Evolutionary conservation across 2,329 filamentous ascomycete species (phyloP).

Genomic region (Fusarium sororula): DNA sequence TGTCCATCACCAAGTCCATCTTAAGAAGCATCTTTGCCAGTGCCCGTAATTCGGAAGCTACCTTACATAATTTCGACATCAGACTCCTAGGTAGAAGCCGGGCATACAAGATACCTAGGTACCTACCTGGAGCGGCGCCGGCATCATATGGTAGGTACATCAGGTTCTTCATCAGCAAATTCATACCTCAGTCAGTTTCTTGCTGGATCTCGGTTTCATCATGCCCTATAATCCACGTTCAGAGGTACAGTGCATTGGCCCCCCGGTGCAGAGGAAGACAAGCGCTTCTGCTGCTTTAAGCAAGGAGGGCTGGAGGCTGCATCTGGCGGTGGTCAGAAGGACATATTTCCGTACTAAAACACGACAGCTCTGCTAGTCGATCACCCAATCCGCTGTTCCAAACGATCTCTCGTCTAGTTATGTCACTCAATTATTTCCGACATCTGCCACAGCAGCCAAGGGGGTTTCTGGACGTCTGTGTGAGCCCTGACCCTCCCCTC

Average conservation of each 20-base stretch:
- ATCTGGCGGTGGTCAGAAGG: conserved; percentile 31
- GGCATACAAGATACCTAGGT: not conserved
- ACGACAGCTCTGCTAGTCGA: not conserved
- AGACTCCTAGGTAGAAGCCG: not conserved
- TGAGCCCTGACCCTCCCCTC: conserved; percentile 19
- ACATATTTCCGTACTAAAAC: conserved; percentile 8
- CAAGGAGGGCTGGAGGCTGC: conserved; percentile 10
- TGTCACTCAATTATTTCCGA: conserved; percentile 21
- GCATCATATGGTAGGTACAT: not conserved
- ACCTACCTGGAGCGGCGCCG: conserved; percentile 12
- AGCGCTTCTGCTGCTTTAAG: not conserved
- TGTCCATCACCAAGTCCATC: not conserved
- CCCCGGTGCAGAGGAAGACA: conserved; percentile 8
- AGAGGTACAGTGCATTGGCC: not conserved
- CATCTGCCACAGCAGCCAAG: conserved; percentile 10
- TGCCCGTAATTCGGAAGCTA: not conserved
- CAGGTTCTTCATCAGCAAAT: conserved; percentile 19
- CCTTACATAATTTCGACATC: not conserved
- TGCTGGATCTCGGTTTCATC: not conserved
- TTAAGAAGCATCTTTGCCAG: not conserved
- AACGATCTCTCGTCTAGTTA: not conserved
- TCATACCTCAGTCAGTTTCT: conserved; percentile 1
- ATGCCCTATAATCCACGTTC: not conserved
- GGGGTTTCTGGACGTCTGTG: conserved; percentile 9
- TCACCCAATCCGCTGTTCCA: conserved; percentile 25